Base-by-base conservation (phyloP, 2,329 filamentous ascomycete species). In the Tolypocladium nubicola region DNA sequence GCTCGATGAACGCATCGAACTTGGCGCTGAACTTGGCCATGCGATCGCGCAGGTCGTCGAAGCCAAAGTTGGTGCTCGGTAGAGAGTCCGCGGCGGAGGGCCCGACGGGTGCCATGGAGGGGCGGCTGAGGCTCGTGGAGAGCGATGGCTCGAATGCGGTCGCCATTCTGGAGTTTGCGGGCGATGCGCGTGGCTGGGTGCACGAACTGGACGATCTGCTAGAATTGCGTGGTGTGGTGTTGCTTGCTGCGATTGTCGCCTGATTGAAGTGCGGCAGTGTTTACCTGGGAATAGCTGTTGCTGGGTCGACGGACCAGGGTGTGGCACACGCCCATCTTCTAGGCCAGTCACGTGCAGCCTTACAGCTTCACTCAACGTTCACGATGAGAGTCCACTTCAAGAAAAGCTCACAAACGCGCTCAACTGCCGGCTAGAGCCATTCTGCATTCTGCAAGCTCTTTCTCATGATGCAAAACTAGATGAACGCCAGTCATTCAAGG, bases 1-100 rank as follows among this genome's bases (percentile, higher is more conserved):
- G 86, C 68, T 96, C 93, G 61, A 99, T 97, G 65, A 97, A 97
- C 0, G 86, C 85, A 69, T 99, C 94, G 66, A 99, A 99, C 65
- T 85, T 88, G 10, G 84, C 81, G 0, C 89, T 97, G 71, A 99
- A 99, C 61, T 89, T 90, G 56, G 87, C 82, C 94, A 99, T 97
- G 73, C 91, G 89, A 67, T 93, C 90, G 73, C 93, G 92, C 68
- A 99, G 75, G 64, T 97, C 90, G 66, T 97, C 92, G 72, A 97
- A 97, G 58, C 91, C 91, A 71, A 99, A 97, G 73, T 96, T 91
- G 72, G 96, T 89, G 70, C 82, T 89, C 40, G 94, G 94, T 10
- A 99, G 83, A 54, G 84, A 84, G 70, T 91, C 88, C 47, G 86
- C 87, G 75, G 89, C 84, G 8, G 86, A 88, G 16, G 84, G 81